A percentile compares a stretch with the other conserved stretches of the same genome.
Evolutionary conservation across 495 filamentous ascomycete genomes (phyloP).

Genomic region (Penicillium odoratum): DNA sequence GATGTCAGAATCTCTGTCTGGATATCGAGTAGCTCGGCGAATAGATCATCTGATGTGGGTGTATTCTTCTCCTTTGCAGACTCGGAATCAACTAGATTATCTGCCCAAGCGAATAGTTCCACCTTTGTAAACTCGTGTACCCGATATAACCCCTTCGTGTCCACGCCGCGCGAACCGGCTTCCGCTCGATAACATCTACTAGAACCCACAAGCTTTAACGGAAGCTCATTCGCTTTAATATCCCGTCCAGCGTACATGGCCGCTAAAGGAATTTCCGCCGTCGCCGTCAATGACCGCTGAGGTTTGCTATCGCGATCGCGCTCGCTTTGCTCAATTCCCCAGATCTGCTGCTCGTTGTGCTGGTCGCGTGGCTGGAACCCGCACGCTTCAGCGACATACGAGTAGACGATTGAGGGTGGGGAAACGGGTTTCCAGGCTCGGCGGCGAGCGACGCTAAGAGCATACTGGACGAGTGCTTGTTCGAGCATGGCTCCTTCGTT

Average conservation of each 20-base stretch:
- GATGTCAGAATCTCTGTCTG: slow-evolving; percentile 78
- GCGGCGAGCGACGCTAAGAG: slow-evolving; percentile 64
- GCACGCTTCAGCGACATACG: slow-evolving; percentile 84
- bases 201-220: slow-evolving; percentile 75
- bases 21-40: slow-evolving; percentile 79
- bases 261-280: slow-evolving; percentile 92
- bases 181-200: slow-evolving; percentile 93
- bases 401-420: slow-evolving; percentile 89
- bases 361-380: slow-evolving; percentile 93
- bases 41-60: slow-evolving; percentile 54
- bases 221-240: slow-evolving; percentile 62
- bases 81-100: slow-evolving; percentile 39
- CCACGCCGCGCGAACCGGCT: slow-evolving; percentile 82
- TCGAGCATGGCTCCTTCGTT: slow-evolving; percentile 89
- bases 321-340: slow-evolving; percentile 69
- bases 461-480: slow-evolving; percentile 87
- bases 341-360: slow-evolving; percentile 88
- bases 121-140: slow-evolving; percentile 99
- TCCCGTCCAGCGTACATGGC: slow-evolving; percentile 79
- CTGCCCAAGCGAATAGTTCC: slow-evolving; percentile 87
- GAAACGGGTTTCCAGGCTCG: slow-evolving; percentile 74
- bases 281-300: slow-evolving; percentile 73
- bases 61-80: slow-evolving; percentile 9
- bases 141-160: slow-evolving; percentile 92
- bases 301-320: slow-evolving; percentile 57